Percentiles rank a stretch among this genome's conserved stretches.
Evolutionary conservation across 208 protist genomes (phyloP).

Genomic region (Acanthamoeba culbertsoni): DNA sequence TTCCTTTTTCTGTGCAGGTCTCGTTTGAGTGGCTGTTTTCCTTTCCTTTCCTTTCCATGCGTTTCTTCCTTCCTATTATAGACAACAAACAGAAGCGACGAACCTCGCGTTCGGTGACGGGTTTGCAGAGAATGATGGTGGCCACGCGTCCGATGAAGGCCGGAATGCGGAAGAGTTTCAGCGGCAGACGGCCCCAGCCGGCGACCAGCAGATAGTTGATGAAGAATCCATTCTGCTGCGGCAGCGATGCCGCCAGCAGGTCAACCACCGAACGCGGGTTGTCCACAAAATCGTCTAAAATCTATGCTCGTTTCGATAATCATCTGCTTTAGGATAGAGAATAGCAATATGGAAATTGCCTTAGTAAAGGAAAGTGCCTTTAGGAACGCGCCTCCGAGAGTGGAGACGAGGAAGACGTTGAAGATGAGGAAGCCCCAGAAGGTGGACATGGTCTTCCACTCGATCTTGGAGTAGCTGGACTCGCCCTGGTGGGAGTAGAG

Average conservation of each 20-base stretch:
- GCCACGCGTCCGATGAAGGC: not conserved
- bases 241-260: not conserved
- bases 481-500: not conserved
- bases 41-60: not conserved
- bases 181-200: not conserved
- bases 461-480: not conserved
- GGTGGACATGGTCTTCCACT: slow-evolving; percentile 34
- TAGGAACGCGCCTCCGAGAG: not conserved
- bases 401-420: slow-evolving; percentile 45
- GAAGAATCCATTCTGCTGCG: slow-evolving; percentile 9
- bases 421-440: slow-evolving; percentile 26
- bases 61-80: too few relatives aligned
- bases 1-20: not conserved
- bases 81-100: not conserved
- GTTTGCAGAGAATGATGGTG: not conserved
- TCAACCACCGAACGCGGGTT: not conserved
- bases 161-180: slow-evolving; percentile 6
- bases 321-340: too few relatives aligned
- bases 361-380: too few relatives aligned
- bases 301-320: not conserved
- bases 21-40: too few relatives aligned
- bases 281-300: not conserved
- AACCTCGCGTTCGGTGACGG: slow-evolving; percentile 28
- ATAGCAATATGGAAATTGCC: too few relatives aligned
- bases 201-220: slow-evolving; percentile 40